These are phyloP conservation scores for Macrolepiota dolichaula DNA, from an alignment of 768 basidiomycete genomes.

Conservation along the genomic window DNA sequence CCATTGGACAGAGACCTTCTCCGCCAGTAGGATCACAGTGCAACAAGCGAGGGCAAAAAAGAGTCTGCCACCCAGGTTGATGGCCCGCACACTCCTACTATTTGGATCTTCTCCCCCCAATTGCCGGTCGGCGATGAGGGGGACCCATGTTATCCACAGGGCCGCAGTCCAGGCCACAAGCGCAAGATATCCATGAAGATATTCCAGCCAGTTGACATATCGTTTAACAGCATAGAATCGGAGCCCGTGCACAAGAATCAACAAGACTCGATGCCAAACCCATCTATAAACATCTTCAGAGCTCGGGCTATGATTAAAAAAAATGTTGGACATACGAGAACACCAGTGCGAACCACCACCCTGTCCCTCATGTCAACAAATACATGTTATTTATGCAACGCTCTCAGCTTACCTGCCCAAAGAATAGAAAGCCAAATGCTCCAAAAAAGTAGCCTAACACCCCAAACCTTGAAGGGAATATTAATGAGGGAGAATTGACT, in stretches of 20 bases:
- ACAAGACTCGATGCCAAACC: neutral
- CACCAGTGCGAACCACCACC: constrained; percentile 5
- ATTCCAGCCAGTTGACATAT: constrained; percentile 8
- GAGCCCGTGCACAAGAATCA: neutral
- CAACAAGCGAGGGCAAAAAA: neutral
- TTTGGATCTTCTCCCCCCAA: neutral
- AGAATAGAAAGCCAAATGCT: constrained; percentile 9
- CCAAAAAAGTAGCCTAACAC: constrained; percentile 2
- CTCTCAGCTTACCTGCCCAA: neutral
- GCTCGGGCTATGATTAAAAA: neutral
- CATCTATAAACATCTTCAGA: neutral
- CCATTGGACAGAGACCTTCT: constrained; percentile 3
- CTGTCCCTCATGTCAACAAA: neutral
- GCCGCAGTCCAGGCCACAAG: constrained; percentile 5
- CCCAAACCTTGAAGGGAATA: constrained; percentile 4
- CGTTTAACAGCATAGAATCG: neutral
- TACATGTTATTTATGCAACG: neutral
- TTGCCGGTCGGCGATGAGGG: constrained; percentile 1
- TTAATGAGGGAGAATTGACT: neutral
- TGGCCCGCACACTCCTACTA: constrained; percentile 1
- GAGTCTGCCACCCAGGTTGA: neutral
- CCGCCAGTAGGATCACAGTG: neutral
- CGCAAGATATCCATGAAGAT: constrained; percentile 6
- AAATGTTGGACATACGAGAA: neutral
- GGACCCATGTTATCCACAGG: constrained; percentile 5